Evolutionary conservation across 139 green algal species (phyloP).

Genomic region (Closterium sp.): DNA sequence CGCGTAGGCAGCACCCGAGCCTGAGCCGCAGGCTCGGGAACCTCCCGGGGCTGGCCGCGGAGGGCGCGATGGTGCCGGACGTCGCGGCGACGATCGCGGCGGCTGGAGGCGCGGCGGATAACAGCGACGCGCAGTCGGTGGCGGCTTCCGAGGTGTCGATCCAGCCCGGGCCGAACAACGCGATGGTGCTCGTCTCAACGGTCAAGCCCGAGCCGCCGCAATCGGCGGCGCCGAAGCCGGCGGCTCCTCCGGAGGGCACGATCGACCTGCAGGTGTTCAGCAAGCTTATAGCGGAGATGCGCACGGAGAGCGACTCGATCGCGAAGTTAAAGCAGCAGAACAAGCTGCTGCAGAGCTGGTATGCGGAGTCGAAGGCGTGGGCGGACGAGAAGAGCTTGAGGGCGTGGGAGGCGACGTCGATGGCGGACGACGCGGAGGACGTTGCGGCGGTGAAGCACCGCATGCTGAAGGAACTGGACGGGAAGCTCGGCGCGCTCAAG

Average conservation of each 20-base stretch:
- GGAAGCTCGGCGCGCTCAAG: not conserved
- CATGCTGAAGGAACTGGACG: not conserved
- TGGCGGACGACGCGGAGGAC: conserved; percentile 7
- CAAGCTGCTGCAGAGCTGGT: conserved; percentile 12
- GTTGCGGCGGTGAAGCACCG: not conserved
- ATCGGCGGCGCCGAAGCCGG: not conserved
- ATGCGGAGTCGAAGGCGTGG: not conserved
- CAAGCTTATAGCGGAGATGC: not conserved
- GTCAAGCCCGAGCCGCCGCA: not conserved
- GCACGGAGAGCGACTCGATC: not conserved
- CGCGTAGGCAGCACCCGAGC: not conserved
- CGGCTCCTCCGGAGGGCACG: not conserved
- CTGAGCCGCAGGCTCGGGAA: conserved; percentile 2
- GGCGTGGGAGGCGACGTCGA: not conserved
- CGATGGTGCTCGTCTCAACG: not conserved
- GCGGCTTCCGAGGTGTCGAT: not conserved
- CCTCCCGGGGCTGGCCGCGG: not conserved
- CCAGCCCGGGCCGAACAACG: not conserved
- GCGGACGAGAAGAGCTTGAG: conserved; percentile 6
- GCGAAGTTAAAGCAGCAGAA: conserved; percentile 7
- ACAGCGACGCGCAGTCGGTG: not conserved
- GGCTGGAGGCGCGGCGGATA: not conserved
- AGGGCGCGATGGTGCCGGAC: not conserved
- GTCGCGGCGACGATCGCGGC: not conserved
- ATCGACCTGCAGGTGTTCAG: conserved; percentile 9